A percentile compares a stretch with the other conserved stretches of the same genome.
Conservation (phyloP, 202 grass and related monocot species). For the Alloteropsis angusta region DNA sequence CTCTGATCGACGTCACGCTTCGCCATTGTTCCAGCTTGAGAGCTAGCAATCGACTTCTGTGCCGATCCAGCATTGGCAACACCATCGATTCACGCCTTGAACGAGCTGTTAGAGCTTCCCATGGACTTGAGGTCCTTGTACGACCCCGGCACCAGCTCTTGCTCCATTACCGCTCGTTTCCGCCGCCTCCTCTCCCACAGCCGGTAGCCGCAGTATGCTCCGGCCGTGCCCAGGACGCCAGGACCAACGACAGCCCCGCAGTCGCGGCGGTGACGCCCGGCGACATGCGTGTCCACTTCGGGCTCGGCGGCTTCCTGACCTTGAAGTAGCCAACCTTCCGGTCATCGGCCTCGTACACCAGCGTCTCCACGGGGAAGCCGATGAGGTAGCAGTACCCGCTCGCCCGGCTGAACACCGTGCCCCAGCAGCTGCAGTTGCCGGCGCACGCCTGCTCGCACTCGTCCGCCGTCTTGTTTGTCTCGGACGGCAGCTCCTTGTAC, state of each 20-base stretch:
- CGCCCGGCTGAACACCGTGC: constrained; percentile 35
- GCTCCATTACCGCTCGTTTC: constrained; percentile 24
- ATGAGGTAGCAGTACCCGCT: constrained; percentile 60
- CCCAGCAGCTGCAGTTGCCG: constrained; percentile 70
- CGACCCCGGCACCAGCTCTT: constrained; percentile 35
- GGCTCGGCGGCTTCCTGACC: constrained; percentile 6
- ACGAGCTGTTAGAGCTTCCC: constrained; percentile 25
- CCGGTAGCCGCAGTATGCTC: constrained; percentile 17
- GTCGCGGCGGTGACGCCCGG: constrained; percentile 1
- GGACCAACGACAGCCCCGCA: constrained; percentile 22
- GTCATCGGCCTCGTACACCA: constrained; percentile 50
- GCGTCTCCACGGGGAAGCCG: constrained; percentile 57
- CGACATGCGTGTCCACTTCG: neutral
- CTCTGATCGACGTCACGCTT: neutral
- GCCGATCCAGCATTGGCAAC: no score
- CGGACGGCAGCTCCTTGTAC: constrained; percentile 39
- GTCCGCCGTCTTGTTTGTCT: constrained; percentile 29
- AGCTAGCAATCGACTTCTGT: neutral
- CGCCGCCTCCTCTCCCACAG: constrained; percentile 6
- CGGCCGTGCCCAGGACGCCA: constrained; percentile 27
- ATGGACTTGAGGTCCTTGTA: constrained; percentile 55
- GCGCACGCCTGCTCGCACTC: constrained; percentile 62
- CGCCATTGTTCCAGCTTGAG: neutral
- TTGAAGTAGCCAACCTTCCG: constrained; percentile 72
- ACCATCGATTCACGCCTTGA: constrained; percentile 19